Evolutionary conservation across 768 basidiomycete species (phyloP).

Genomic region (Dacryopinax spathularia): DNA sequence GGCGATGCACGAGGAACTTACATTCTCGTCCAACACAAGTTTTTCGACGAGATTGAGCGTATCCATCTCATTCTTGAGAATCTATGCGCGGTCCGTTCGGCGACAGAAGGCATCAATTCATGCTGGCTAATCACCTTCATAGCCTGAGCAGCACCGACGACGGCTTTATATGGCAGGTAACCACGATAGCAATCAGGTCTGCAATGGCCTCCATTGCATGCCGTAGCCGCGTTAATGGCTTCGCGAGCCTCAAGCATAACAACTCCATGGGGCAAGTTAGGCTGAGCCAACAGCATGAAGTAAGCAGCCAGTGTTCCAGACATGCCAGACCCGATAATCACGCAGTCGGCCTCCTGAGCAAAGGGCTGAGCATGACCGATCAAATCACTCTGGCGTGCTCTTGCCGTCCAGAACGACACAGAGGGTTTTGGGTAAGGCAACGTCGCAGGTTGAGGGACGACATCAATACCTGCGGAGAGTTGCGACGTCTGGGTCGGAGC

Average conservation of each 20-base stretch:
- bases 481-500: neutral
- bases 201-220: neutral
- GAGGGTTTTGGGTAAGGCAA: neutral
- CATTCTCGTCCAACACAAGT: neutral
- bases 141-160: neutral
- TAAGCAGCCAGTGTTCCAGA: neutral
- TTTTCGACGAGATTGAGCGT: neutral
- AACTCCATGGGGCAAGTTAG: neutral
- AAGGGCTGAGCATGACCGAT: neutral
- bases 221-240: neutral
- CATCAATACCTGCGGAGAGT: neutral
- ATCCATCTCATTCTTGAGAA: neutral
- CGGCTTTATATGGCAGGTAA: neutral
- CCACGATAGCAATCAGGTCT: neutral
- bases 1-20: no score
- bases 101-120: neutral
- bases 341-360: neutral
- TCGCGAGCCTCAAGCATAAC: constrained; percentile 3
- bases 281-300: neutral
- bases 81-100: neutral
- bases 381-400: neutral
- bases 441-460: neutral
- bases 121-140: neutral
- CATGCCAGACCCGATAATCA: constrained; percentile 1
- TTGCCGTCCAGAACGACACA: neutral